Percentiles rank a stretch among this genome's conserved stretches.
Conservation (phyloP, 1,284 basidiomycete species). For the Cystobasidium slooffiae region DNA sequence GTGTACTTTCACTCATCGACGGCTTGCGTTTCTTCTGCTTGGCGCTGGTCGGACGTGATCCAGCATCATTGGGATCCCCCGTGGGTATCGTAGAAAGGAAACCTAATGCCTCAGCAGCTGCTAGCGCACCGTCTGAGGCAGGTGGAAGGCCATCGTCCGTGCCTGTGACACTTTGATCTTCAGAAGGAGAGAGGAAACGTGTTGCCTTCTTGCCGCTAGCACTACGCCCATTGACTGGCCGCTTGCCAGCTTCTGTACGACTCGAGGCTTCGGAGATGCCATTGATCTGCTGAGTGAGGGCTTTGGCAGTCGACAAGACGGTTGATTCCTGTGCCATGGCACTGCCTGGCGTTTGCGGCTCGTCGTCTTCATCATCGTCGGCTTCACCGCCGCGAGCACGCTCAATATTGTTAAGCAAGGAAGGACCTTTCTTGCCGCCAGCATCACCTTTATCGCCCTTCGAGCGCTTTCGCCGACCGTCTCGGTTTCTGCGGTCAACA, state of each 20-base stretch:
- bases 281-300: slow-evolving; percentile 37
- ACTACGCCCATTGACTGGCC: background rate
- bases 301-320: slow-evolving; percentile 33
- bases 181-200: slow-evolving; percentile 22
- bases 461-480: slow-evolving; percentile 55
- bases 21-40: slow-evolving; percentile 43
- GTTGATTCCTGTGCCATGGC: slow-evolving; percentile 32
- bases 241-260: slow-evolving; percentile 7
- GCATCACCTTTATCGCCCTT: slow-evolving; percentile 51
- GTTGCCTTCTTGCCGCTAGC: slow-evolving; percentile 39
- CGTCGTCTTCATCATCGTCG: slow-evolving; percentile 55
- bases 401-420: slow-evolving; percentile 54
- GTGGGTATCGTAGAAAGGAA: slow-evolving; percentile 53
- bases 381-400: slow-evolving; percentile 48
- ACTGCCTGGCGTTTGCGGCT: slow-evolving; percentile 44
- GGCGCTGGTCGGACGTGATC: slow-evolving; percentile 4
- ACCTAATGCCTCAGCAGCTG: slow-evolving; percentile 58
- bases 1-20: slow-evolving; percentile 18
- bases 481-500: slow-evolving; percentile 53
- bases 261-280: background rate
- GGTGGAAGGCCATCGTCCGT: slow-evolving; percentile 31
- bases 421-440: slow-evolving; percentile 54
- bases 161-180: background rate
- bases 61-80: background rate
- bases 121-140: slow-evolving; percentile 55